Conservation (phyloP, 768 basidiomycete species). For the Hypsizygus marmoreus region DNA sequence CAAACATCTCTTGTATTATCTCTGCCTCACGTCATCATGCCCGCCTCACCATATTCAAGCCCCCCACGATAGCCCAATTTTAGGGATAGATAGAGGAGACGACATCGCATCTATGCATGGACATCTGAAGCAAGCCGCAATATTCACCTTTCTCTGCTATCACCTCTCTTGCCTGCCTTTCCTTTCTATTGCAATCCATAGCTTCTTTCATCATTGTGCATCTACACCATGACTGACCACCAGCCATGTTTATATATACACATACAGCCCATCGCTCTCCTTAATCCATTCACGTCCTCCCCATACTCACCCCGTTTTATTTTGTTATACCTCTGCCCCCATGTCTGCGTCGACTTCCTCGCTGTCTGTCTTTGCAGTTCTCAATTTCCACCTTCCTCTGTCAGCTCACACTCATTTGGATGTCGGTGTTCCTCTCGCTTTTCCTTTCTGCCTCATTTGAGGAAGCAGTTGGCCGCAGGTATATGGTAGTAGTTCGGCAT, state of each 20-base stretch:
- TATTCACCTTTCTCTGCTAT: neutral
- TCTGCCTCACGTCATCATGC: slow-evolving; percentile 10
- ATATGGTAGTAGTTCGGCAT: slow-evolving; percentile 14
- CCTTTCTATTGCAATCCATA: neutral
- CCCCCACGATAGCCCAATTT: slow-evolving; percentile 17
- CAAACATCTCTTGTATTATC: slow-evolving; percentile 14
- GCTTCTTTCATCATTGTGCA: neutral
- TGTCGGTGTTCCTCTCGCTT: slow-evolving; percentile 6
- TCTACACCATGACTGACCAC: slow-evolving; percentile 17
- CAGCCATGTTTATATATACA: slow-evolving; percentile 17
- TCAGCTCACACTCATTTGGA: slow-evolving; percentile 13
- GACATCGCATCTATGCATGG: slow-evolving; percentile 21
- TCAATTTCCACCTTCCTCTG: slow-evolving; percentile 4
- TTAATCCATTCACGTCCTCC: slow-evolving; percentile 17
- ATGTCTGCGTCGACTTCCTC: slow-evolving; percentile 10
- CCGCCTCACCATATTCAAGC: slow-evolving; percentile 19
- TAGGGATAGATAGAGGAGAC: slow-evolving; percentile 23
- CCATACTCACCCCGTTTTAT: slow-evolving; percentile 14
- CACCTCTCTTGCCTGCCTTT: neutral
- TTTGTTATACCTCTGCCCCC: slow-evolving; percentile 15
- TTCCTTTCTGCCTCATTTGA: slow-evolving; percentile 2
- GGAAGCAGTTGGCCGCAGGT: slow-evolving; percentile 9
- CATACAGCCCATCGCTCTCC: slow-evolving; percentile 17
- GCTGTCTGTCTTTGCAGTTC: slow-evolving; percentile 14
- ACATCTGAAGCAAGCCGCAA: slow-evolving; percentile 14